Conservation (phyloP, 805 yeast genomes). For the Ogataea salicorniae region DNA sequence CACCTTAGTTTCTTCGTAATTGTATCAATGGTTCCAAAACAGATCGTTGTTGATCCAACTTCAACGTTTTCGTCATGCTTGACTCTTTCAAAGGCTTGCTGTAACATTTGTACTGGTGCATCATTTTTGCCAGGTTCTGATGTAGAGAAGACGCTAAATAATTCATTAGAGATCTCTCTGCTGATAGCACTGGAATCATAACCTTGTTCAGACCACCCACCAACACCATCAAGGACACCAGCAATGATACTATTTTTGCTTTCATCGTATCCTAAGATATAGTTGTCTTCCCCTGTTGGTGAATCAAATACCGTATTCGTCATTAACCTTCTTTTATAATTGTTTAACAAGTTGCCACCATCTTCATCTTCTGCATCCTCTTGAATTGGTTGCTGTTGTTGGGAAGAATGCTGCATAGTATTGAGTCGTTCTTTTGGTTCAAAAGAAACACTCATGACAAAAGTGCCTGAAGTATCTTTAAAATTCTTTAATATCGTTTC, state of each 20-base stretch:
- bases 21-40: conserved; percentile 66
- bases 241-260: conserved; percentile 40
- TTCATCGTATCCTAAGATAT: conserved; percentile 44
- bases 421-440: conserved; percentile 61
- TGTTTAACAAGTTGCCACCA: conserved; percentile 24
- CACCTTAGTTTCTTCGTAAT: conserved; percentile 49
- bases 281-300: conserved; percentile 77
- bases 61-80: conserved; percentile 52
- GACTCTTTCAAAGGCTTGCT: conserved; percentile 51
- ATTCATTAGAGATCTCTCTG: conserved; percentile 62
- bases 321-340: conserved; percentile 21
- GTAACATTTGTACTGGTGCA: conserved; percentile 51
- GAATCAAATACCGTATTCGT: conserved; percentile 34
- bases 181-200: conserved; percentile 85
- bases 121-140: conserved; percentile 38
- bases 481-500: conserved; percentile 24
- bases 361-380: conserved; percentile 31
- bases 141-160: conserved; percentile 35
- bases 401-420: no score
- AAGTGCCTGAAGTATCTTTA: conserved; percentile 31
- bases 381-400: conserved; percentile 8
- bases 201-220: conserved; percentile 94
- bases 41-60: conserved; percentile 93
- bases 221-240: conserved; percentile 97
- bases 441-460: conserved; percentile 61